phyloP scores from a whole-genome alignment of 2,329 filamentous ascomycete genomes.

The Bisporella sp. region DNA sequence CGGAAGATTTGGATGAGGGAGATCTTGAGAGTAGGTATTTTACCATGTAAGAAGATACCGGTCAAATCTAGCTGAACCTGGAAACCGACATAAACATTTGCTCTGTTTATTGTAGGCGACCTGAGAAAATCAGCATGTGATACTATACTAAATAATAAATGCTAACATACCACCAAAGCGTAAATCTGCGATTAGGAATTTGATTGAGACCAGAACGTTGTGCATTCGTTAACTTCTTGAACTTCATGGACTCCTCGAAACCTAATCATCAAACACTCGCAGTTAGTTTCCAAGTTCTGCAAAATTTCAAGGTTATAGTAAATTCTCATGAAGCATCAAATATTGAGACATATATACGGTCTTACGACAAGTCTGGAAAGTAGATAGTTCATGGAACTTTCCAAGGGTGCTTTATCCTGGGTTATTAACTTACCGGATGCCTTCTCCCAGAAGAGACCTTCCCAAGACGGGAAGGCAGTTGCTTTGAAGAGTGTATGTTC shows the following conservation, averaged over 20 bases:
- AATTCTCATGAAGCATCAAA: no score
- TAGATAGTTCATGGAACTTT: no score
- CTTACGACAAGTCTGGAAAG: no score
- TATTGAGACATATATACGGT: no score
- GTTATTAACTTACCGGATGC: constrained; percentile 36
- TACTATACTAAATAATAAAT: constrained; percentile 56
- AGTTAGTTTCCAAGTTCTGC: no score
- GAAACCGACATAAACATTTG: constrained; percentile 98
- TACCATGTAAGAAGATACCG: constrained; percentile 97
- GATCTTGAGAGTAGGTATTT: constrained; percentile 97
- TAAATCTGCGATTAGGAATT: constrained; percentile 97
- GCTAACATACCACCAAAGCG: constrained; percentile 92
- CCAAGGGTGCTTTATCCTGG: constrained; percentile 18
- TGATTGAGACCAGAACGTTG: constrained; percentile 96
- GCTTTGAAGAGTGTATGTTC: constrained; percentile 97
- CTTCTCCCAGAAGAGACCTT: constrained; percentile 86
- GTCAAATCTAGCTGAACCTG: constrained; percentile 97
- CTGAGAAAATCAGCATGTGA: background rate
- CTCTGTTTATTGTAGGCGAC: constrained; percentile 75
- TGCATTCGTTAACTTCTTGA: constrained; percentile 97
- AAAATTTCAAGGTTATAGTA: no score
- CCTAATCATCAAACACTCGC: constrained; percentile 14
- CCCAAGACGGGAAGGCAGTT: constrained; percentile 94
- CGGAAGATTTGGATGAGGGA: constrained; percentile 98
- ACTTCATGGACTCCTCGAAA: constrained; percentile 71